phyloP scores from a whole-genome alignment of 176 grass and related monocot species.

The Alloteropsis semialata region DNA sequence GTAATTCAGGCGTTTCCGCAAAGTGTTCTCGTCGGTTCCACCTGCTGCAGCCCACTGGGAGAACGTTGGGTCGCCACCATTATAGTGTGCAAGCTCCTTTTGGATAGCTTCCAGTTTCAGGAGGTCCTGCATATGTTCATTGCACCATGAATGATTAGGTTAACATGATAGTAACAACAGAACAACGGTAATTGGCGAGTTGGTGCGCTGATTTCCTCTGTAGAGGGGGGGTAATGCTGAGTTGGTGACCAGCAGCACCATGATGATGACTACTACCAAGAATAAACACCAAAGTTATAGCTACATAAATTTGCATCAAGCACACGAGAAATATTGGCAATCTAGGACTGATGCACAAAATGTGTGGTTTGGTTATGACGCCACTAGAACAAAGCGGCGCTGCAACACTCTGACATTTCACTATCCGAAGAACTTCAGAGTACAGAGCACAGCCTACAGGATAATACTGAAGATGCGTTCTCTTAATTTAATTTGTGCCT shows the following conservation, averaged over 20 bases:
- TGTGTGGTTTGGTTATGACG: background rate
- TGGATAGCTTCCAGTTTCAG: constrained; percentile 62
- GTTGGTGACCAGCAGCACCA: background rate
- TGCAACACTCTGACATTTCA: background rate
- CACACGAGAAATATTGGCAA: background rate
- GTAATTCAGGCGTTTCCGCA: constrained; percentile 54
- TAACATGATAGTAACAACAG: background rate
- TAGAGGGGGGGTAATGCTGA: background rate
- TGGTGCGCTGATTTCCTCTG: background rate
- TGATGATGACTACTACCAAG: background rate
- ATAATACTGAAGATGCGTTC: background rate
- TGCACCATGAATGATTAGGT: constrained; percentile 5
- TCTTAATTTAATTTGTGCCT: background rate
- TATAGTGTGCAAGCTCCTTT: constrained; percentile 40
- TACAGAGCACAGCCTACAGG: background rate
- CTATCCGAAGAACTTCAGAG: background rate
- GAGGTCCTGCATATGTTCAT: constrained; percentile 62
- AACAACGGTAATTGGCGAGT: background rate
- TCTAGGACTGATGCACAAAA: background rate
- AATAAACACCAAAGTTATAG: background rate
- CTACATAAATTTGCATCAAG: background rate
- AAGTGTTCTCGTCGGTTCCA: constrained; percentile 47
- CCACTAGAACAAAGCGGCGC: background rate
- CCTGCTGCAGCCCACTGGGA: constrained; percentile 80
- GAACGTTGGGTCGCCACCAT: constrained; percentile 55